A percentile compares a stretch with the other conserved stretches of the same genome.
Conservation (phyloP, 345 rosid species). For the Excoecaria cochinchinensis region DNA sequence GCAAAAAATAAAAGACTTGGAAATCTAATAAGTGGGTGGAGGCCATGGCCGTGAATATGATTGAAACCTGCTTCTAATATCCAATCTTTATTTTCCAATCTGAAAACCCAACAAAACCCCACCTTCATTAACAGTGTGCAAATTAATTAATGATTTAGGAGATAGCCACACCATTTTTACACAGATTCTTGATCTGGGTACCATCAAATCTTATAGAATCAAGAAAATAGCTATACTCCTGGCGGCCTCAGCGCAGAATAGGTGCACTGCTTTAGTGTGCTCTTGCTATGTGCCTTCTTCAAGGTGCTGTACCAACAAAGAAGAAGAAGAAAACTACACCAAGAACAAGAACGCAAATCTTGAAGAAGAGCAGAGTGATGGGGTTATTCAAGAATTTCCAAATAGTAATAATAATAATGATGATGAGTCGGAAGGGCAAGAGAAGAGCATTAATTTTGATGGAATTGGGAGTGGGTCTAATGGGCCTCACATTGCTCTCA, state of each 20-base stretch:
- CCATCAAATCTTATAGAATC: conserved; percentile 2
- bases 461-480: conserved; percentile 23
- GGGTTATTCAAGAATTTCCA: conserved; percentile 27
- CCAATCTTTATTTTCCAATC: conserved; percentile 12
- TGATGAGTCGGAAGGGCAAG: conserved; percentile 18
- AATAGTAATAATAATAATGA: background rate
- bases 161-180: conserved; percentile 7
- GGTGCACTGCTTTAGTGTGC: conserved; percentile 68
- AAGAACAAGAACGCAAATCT: conserved; percentile 26
- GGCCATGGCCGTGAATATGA: conserved; percentile 26
- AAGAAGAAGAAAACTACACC: conserved; percentile 23
- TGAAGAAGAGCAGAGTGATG: conserved; percentile 38
- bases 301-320: conserved; percentile 24
- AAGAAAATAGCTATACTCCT: conserved; percentile 39
- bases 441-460: conserved; percentile 7
- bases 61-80: conserved; percentile 19
- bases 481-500: conserved; percentile 40
- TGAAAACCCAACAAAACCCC: conserved; percentile 10
- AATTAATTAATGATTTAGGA: conserved; percentile 10
- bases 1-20: conserved; percentile 12
- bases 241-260: conserved; percentile 63
- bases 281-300: conserved; percentile 67
- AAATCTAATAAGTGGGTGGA: conserved; percentile 21
- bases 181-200: conserved; percentile 8
- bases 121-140: background rate